Conservation (phyloP, 345 rosid species). For the Heritiera fomes region DNA sequence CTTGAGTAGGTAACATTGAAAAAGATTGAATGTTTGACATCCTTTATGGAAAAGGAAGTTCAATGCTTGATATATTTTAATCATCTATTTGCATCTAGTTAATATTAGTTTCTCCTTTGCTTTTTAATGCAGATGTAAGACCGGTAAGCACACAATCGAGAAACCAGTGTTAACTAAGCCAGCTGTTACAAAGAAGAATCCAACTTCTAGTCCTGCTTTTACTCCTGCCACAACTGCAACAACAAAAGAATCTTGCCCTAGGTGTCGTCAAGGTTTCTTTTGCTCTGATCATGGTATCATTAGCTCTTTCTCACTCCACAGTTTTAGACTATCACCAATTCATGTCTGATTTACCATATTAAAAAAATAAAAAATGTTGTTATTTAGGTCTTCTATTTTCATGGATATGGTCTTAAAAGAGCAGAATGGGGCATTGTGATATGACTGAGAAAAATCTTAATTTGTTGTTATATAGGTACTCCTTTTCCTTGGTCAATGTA, state of each 20-base stretch:
- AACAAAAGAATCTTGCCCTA: constrained; percentile 65
- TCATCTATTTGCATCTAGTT: constrained; percentile 10
- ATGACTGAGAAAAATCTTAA: not conserved
- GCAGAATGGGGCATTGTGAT: not conserved
- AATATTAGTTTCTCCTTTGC: constrained; percentile 19
- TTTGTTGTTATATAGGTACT: not conserved
- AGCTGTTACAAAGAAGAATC: constrained; percentile 37
- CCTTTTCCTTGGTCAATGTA: constrained; percentile 8
- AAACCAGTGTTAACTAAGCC: constrained; percentile 69
- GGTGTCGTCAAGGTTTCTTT: constrained; percentile 96
- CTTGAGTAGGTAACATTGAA: not conserved
- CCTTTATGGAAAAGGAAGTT: not conserved
- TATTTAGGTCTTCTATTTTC: not conserved
- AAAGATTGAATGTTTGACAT: not conserved
- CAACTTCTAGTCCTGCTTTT: constrained; percentile 36
- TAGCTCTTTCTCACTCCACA: not conserved
- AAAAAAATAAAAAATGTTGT: not conserved
- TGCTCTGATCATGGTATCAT: constrained; percentile 90
- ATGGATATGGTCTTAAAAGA: not conserved
- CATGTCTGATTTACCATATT: not conserved
- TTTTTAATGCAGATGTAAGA: constrained; percentile 73
- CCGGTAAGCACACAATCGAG: constrained; percentile 89
- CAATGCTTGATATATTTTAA: not conserved
- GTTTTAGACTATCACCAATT: not conserved
- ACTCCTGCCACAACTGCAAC: constrained; percentile 39